These are phyloP conservation scores for Lachnellula subtilissima DNA, from an alignment of 2,329 filamentous ascomycete genomes.

Conservation along the genomic window DNA sequence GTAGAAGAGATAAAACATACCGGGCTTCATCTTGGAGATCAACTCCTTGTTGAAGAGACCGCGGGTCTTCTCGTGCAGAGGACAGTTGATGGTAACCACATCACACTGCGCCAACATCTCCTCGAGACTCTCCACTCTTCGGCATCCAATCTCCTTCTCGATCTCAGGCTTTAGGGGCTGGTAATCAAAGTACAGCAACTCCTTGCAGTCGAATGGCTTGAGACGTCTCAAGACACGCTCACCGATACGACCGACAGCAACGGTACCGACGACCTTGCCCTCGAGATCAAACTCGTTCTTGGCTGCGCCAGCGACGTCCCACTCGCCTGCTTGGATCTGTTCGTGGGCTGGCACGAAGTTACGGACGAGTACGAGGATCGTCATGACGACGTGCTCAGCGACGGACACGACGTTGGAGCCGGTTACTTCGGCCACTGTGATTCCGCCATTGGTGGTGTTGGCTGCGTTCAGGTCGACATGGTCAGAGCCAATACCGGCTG, in stretches of 20 bases:
- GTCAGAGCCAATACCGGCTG: conserved; percentile 96
- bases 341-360: conserved; percentile 99
- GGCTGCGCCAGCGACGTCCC: conserved; percentile 91
- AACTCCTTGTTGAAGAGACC: conserved; percentile 98
- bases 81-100: conserved; percentile 99
- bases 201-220: conserved; percentile 98
- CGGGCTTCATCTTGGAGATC: conserved; percentile 98
- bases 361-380: conserved; percentile 89
- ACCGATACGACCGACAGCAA: conserved; percentile 94
- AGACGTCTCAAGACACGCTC: conserved; percentile 95
- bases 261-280: conserved; percentile 95
- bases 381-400: conserved; percentile 99
- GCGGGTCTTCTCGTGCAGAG: conserved; percentile 94
- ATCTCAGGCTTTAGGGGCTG: conserved; percentile 81
- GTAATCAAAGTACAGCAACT: conserved; percentile 99
- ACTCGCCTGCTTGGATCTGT: conserved; percentile 81
- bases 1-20: conserved; percentile 47
- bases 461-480: conserved; percentile 89
- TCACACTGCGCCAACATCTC: conserved; percentile 94
- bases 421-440: conserved; percentile 96
- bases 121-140: conserved; percentile 82
- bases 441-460: conserved; percentile 96
- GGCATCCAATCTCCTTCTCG: conserved; percentile 93
- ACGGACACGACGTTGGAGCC: conserved; percentile 98
- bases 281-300: conserved; percentile 99